These are phyloP conservation scores for Boletus rufocinnamomeus DNA, from an alignment of 768 basidiomycete genomes.

Conservation along the genomic window DNA sequence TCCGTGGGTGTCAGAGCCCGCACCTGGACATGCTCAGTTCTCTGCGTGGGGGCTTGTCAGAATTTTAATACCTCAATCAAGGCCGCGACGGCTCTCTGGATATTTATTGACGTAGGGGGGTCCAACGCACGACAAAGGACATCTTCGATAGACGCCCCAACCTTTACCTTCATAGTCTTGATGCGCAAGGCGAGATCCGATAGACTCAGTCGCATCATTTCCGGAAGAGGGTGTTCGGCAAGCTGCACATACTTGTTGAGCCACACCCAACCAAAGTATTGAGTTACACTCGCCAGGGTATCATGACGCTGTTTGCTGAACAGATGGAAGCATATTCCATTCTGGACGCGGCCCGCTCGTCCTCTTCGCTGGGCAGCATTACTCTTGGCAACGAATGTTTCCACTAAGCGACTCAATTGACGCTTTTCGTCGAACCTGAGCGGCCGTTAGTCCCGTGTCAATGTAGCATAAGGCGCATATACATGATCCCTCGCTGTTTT, in stretches of 20 bases:
- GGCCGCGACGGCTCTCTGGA: slow-evolving; percentile 86
- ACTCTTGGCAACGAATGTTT: slow-evolving; percentile 89
- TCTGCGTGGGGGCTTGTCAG: not conserved
- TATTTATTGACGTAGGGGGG: slow-evolving; percentile 81
- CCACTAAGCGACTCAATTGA: slow-evolving; percentile 87
- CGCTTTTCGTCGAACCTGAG: slow-evolving; percentile 93
- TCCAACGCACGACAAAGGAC: slow-evolving; percentile 87
- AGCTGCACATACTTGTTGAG: slow-evolving; percentile 49
- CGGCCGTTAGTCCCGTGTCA: slow-evolving; percentile 5
- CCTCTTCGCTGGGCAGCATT: slow-evolving; percentile 90
- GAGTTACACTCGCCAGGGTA: slow-evolving; percentile 52
- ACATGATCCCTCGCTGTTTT: slow-evolving; percentile 94
- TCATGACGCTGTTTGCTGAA: slow-evolving; percentile 90
- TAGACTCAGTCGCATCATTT: slow-evolving; percentile 92
- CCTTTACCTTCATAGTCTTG: slow-evolving; percentile 89
- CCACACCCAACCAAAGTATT: not conserved
- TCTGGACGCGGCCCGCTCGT: slow-evolving; percentile 87
- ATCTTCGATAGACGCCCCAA: slow-evolving; percentile 86
- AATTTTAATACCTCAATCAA: slow-evolving; percentile 73
- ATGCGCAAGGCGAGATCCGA: slow-evolving; percentile 90
- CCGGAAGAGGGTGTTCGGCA: slow-evolving; percentile 87
- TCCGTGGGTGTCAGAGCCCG: slow-evolving; percentile 82
- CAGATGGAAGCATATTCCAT: slow-evolving; percentile 91
- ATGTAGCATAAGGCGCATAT: slow-evolving; percentile 7
- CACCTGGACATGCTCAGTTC: slow-evolving; percentile 48